A percentile compares a stretch with the other conserved stretches of the same genome.
These are phyloP conservation scores for Collybiopsis confluens DNA, from an alignment of 768 basidiomycete species.

Conservation along the genomic window DNA sequence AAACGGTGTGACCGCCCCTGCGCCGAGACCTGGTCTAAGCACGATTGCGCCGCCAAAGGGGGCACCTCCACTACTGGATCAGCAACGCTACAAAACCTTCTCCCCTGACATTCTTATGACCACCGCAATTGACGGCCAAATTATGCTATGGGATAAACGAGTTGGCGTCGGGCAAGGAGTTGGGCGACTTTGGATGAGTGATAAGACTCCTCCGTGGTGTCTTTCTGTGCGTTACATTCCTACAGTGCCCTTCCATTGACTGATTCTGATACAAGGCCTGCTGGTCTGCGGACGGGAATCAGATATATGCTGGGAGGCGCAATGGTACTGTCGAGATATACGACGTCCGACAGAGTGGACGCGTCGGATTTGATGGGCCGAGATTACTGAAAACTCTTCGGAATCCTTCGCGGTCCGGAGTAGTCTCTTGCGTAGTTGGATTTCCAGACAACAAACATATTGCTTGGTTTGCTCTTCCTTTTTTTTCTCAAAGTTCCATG, in stretches of 20 bases:
- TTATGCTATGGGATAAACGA: conserved; percentile 88
- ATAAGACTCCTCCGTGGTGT: conserved; percentile 95
- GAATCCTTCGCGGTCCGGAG: conserved; percentile 85
- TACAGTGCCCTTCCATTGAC: not conserved
- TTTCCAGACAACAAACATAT: conserved; percentile 92
- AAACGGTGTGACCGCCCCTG: conserved; percentile 4
- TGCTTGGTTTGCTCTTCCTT: conserved; percentile 61
- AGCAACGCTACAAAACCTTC: conserved; percentile 53
- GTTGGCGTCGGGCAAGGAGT: conserved; percentile 64
- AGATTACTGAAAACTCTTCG: conserved; percentile 76
- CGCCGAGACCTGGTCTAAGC: conserved; percentile 15
- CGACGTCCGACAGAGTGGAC: conserved; percentile 84
- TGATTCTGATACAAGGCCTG: conserved; percentile 59
- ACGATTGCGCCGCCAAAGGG: conserved; percentile 62
- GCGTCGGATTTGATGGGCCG: conserved; percentile 64
- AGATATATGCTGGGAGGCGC: conserved; percentile 87
- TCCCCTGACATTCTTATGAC: conserved; percentile 86
- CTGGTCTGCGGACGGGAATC: conserved; percentile 86
- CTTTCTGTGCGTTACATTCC: conserved; percentile 66
- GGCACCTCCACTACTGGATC: conserved; percentile 70
- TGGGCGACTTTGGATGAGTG: conserved; percentile 83
- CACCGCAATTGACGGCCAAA: conserved; percentile 86
- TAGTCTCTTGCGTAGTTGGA: conserved; percentile 86
- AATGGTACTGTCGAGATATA: conserved; percentile 91
- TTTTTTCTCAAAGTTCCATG: conserved; percentile 8